Evolutionary conservation across 2,329 filamentous ascomycete species (phyloP).

Genomic region (Botryotinia calthae): DNA sequence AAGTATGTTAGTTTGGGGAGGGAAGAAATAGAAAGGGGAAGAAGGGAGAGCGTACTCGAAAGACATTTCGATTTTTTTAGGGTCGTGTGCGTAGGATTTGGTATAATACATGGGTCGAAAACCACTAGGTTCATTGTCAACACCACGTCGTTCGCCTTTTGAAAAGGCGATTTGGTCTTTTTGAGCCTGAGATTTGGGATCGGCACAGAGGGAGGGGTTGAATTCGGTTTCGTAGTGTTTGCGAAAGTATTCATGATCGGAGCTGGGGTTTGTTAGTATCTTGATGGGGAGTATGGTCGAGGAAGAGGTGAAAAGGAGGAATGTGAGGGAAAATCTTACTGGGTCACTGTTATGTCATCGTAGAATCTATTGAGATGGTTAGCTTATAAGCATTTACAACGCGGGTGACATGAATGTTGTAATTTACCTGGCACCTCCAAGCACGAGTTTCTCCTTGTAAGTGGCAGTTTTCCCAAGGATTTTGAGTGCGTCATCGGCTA

Average conservation of each 20-base stretch:
- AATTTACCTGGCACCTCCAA: slow-evolving; percentile 59
- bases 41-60: slow-evolving; percentile 50
- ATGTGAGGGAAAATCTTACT: slow-evolving; percentile 36
- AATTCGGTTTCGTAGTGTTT: slow-evolving; percentile 65
- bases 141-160: slow-evolving; percentile 47
- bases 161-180: slow-evolving; percentile 43
- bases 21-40: too few relatives aligned
- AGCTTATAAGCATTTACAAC: not conserved
- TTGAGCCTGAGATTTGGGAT: slow-evolving; percentile 45
- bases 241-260: slow-evolving; percentile 62
- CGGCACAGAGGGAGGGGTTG: slow-evolving; percentile 49
- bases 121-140: slow-evolving; percentile 51
- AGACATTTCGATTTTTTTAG: slow-evolving; percentile 63
- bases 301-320: too few relatives aligned
- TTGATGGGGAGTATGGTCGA: not conserved
- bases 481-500: slow-evolving; percentile 62
- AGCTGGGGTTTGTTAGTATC: slow-evolving; percentile 29
- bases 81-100: slow-evolving; percentile 55
- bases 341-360: slow-evolving; percentile 70
- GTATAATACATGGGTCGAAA: slow-evolving; percentile 67
- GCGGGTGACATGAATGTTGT: not conserved
- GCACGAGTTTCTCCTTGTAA: slow-evolving; percentile 61
- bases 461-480: slow-evolving; percentile 57
- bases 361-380: slow-evolving; percentile 45
- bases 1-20: not conserved